A percentile compares a stretch with the other conserved stretches of the same genome.
These are phyloP conservation scores for Rhodotorula sp. DNA, from an alignment of 1,284 basidiomycete species.

Conservation along the genomic window DNA sequence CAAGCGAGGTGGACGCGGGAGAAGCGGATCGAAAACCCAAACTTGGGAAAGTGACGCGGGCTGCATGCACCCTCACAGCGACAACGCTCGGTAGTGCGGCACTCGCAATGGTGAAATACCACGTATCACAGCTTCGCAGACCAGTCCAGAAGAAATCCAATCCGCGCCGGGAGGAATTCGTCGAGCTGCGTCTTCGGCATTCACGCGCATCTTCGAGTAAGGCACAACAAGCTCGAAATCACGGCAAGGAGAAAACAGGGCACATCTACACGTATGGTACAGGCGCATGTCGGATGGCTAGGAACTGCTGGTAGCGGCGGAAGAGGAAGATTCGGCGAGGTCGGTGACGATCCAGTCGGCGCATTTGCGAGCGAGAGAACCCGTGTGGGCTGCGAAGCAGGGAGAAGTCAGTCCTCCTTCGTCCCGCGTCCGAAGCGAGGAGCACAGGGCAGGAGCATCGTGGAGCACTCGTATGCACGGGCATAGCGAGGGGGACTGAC, in stretches of 20 bases:
- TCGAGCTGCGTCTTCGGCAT: neutral
- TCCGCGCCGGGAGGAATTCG: neutral
- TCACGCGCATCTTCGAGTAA: neutral
- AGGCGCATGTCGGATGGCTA: neutral
- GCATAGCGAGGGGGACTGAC: slow-evolving; percentile 5
- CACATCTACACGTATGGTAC: neutral
- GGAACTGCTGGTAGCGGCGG: neutral
- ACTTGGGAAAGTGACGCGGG: neutral
- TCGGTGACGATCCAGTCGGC: slow-evolving; percentile 36
- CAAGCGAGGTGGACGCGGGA: too few species aligned
- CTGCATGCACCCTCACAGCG: neutral
- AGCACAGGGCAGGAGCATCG: too few species aligned
- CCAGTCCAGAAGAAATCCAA: too few species aligned
- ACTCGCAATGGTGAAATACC: too few species aligned
- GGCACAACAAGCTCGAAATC: neutral
- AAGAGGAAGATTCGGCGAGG: neutral
- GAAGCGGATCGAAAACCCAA: neutral
- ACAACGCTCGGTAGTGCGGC: too few species aligned
- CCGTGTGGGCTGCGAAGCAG: slow-evolving; percentile 12
- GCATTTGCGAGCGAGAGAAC: slow-evolving; percentile 25
- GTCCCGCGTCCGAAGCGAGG: too few species aligned
- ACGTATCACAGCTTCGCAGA: too few species aligned
- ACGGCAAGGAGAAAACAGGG: neutral
- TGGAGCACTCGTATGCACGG: neutral
- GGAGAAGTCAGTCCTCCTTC: too few species aligned